Evolutionary conservation across 306 rosid species (phyloP).

Genomic region (Hylodesmum podocarpum): DNA sequence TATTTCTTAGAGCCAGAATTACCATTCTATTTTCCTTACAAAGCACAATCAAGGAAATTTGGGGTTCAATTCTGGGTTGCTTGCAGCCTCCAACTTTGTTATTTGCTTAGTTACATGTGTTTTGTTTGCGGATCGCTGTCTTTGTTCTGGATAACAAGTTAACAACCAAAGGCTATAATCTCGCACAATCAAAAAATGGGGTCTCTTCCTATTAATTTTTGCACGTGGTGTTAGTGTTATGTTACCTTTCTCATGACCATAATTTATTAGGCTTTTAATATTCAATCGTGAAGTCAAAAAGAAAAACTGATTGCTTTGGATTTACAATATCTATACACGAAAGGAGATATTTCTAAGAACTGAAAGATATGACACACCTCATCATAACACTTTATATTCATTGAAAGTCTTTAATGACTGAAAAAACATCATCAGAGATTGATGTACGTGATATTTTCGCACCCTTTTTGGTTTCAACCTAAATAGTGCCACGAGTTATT

Average conservation of each 20-base stretch:
- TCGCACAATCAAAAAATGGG: background rate
- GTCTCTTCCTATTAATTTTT: background rate
- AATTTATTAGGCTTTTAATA: background rate
- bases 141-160: background rate
- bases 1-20: background rate
- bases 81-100: background rate
- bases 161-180: background rate
- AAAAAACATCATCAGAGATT: background rate
- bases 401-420: slow-evolving; percentile 5
- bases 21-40: background rate
- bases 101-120: background rate
- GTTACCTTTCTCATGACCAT: background rate
- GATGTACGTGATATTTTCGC: background rate
- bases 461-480: background rate
- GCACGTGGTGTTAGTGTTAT: background rate
- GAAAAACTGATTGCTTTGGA: background rate
- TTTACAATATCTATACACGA: background rate
- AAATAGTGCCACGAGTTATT: background rate
- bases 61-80: background rate
- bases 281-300: background rate
- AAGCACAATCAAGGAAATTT: background rate
- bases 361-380: background rate
- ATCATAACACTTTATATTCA: background rate
- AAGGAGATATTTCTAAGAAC: background rate
- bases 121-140: background rate